These are phyloP conservation scores for Kalmusia sp. DNA, from an alignment of 2,329 filamentous ascomycete genomes.

Conservation along the genomic window DNA sequence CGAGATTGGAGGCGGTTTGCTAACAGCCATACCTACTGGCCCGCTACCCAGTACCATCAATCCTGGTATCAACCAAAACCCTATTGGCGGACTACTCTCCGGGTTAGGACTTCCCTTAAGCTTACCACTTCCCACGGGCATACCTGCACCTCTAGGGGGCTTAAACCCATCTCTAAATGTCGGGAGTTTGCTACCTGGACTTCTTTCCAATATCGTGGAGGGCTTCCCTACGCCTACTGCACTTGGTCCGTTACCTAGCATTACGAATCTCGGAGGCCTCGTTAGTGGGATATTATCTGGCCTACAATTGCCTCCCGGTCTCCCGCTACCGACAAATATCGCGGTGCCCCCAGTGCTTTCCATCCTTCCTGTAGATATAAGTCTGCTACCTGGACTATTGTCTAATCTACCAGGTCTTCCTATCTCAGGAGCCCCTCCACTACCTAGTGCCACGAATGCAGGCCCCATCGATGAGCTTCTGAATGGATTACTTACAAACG, in stretches of 20 bases:
- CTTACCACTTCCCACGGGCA: background rate
- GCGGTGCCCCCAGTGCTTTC: background rate
- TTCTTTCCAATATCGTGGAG: background rate
- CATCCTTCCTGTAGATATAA: background rate
- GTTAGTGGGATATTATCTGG: background rate
- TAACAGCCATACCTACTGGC: background rate
- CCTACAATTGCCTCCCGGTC: background rate
- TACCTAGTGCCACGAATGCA: background rate
- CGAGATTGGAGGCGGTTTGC: background rate
- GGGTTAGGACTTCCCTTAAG: background rate
- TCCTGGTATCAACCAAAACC: background rate
- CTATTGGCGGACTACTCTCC: background rate
- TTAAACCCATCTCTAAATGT: background rate
- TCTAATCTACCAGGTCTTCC: background rate
- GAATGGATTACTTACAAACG: background rate
- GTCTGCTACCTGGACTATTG: background rate
- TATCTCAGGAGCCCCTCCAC: background rate
- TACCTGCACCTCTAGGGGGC: too few relatives aligned
- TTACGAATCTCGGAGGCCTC: background rate
- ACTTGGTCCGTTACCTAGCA: background rate
- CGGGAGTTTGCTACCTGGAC: background rate
- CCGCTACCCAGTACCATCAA: background rate
- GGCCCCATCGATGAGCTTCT: background rate
- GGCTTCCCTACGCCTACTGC: background rate
- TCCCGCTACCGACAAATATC: background rate